Conservation (phyloP, 257 asterid genomes). For the Misopates orontium region DNA sequence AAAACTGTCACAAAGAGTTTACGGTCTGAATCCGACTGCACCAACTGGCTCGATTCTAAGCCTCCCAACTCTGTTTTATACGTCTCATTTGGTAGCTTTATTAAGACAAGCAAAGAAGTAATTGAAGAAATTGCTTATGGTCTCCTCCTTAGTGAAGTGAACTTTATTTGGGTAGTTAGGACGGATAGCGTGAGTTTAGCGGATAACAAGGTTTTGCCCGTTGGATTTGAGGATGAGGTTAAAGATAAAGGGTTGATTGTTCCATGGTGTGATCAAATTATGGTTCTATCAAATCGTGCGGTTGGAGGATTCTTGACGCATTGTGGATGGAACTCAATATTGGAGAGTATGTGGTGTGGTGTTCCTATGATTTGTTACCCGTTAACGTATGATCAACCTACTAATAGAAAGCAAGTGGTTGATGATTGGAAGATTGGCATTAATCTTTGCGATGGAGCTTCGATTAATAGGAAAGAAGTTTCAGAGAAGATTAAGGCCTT, state of each 20-base stretch:
- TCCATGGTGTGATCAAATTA: conserved; percentile 50
- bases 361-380: conserved; percentile 65
- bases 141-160: conserved; percentile 46
- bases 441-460: conserved; percentile 39
- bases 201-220: conserved; percentile 26
- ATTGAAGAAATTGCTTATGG: conserved; percentile 57
- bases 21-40: conserved; percentile 49
- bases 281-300: conserved; percentile 33
- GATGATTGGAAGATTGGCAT: conserved; percentile 56
- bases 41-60: conserved; percentile 49
- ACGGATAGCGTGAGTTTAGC: conserved; percentile 31
- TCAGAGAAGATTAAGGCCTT: conserved; percentile 33
- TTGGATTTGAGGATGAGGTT: conserved; percentile 28
- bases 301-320: conserved; percentile 60
- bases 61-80: conserved; percentile 50
- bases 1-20: conserved; percentile 36
- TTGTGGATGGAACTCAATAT: conserved; percentile 56
- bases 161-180: conserved; percentile 67
- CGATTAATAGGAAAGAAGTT: conserved; percentile 34
- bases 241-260: conserved; percentile 38
- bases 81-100: conserved; percentile 64
- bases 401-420: conserved; percentile 48
- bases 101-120: conserved; percentile 31
- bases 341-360: conserved; percentile 54
- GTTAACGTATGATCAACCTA: conserved; percentile 40